Evolutionary conservation across 306 rosid genomes (phyloP), one percentile per base, ranked within the genome.

Genomic region (Trifolium subterraneum): DNA sequence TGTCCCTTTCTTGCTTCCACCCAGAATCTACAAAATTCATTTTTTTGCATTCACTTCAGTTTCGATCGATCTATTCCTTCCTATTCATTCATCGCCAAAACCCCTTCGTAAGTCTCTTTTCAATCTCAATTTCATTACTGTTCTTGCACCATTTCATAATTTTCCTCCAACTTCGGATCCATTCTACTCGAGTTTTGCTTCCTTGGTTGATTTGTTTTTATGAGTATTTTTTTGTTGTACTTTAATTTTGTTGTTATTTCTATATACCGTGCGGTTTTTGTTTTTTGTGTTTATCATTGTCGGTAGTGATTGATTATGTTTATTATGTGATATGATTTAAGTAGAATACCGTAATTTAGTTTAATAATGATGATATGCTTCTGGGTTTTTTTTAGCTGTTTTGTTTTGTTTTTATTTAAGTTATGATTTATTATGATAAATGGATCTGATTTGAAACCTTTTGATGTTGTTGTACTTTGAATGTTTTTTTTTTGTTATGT

Each of bases 391-490:
- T 6, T 55, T 10, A 44, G 44, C 48, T 55, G 70, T 42, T 76
- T 68, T 64, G 42, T 31, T 25, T 8, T 19, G 3, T 47, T 38
- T 15, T 63, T 11, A 33, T 29, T 38, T 55, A 19, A 39, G 39
- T 59, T 73, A 12, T 68, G 27, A 44, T 19, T 72, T 19, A 65
- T 72, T 19, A 65, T 1, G 14, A 38, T 12, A 11, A 19, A 22
- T 54, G 52, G 75, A 81, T 76, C 81, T 76, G 85, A 55, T 71
- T 70, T 42, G n/a, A 27, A 45, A 35, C 29, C 39, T 54, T 38
- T 38, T 23, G 39, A 29, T 75, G 45, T 60, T 41, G 18, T 64
- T 41, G 18, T 74, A 62, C 20, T 19, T 60, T 68, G 58, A 12
- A 19, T 20, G 33, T 51, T 70, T 70, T 33, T 7, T 48, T 31